Percentiles rank a stretch among this genome's conserved stretches.
phyloP scores from a whole-genome alignment of 176 grass and related monocot species.

The Triticum monococcum region DNA sequence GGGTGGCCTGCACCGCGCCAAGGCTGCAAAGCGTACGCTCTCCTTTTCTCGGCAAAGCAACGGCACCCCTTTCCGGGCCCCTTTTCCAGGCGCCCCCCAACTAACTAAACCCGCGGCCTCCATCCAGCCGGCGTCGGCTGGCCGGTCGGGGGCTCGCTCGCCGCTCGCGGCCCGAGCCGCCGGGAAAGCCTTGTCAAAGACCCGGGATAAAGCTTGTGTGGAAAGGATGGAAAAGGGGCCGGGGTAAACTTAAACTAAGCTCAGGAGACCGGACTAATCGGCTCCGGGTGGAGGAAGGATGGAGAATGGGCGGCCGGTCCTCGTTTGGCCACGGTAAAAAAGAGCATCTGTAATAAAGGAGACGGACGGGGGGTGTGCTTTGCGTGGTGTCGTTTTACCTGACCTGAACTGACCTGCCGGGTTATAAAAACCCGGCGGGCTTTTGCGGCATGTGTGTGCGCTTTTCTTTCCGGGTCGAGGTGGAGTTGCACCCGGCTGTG shows the following conservation, averaged over 20 bases:
- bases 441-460: not conserved
- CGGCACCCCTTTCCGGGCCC: slow-evolving; percentile 33
- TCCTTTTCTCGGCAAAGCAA: slow-evolving; percentile 35
- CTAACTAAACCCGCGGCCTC: not conserved
- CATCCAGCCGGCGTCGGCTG: not conserved
- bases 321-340: not conserved
- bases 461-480: not conserved
- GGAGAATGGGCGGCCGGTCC: not conserved
- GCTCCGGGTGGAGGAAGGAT: not conserved
- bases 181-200: not conserved
- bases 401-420: not conserved
- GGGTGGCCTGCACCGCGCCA: no score
- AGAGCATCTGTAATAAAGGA: no score
- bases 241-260: not conserved
- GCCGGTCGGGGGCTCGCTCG: no score
- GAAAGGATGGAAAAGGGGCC: slow-evolving; percentile 20
- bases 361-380: no score
- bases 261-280: no score
- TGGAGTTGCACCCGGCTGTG: not conserved
- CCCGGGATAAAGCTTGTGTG: not conserved
- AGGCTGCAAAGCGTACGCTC: no score
- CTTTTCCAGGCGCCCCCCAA: slow-evolving; percentile 24
- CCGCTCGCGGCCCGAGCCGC: not conserved
- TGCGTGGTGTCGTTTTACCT: not conserved
- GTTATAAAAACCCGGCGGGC: not conserved